These are phyloP conservation scores for Aphanocladium album DNA, from an alignment of 2,329 filamentous ascomycete genomes.

Conservation along the genomic window DNA sequence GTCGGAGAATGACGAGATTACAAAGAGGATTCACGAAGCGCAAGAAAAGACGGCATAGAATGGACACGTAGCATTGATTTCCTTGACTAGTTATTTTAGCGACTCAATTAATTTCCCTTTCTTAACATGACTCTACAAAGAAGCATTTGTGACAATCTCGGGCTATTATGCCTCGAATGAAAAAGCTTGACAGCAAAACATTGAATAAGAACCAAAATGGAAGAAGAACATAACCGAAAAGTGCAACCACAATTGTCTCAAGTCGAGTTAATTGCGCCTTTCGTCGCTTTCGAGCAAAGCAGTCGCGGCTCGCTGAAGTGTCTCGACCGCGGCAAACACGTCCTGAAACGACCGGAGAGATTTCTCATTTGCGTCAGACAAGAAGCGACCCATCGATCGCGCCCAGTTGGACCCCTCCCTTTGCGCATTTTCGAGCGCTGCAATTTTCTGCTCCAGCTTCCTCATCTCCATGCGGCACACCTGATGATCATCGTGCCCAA, in stretches of 20 bases:
- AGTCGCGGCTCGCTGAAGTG: neutral
- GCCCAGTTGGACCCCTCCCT: neutral
- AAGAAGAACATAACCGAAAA: too few relatives aligned
- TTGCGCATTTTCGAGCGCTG: neutral
- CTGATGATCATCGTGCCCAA: too few relatives aligned
- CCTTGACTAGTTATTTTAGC: neutral
- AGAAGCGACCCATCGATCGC: neutral
- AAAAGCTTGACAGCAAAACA: too few relatives aligned
- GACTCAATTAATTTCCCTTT: neutral
- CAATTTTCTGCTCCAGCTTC: neutral
- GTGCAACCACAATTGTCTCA: too few relatives aligned
- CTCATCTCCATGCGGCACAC: too few relatives aligned
- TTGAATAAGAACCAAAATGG: too few relatives aligned
- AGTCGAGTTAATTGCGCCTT: too few relatives aligned
- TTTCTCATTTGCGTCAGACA: conserved; percentile 7
- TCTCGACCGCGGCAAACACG: neutral
- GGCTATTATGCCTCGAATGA: too few relatives aligned
- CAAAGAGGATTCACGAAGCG: neutral
- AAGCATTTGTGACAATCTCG: too few relatives aligned
- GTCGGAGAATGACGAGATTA: conserved; percentile 8
- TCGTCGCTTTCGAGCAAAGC: neutral
- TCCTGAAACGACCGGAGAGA: neutral
- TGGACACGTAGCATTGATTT: neutral
- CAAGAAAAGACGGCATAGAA: neutral
- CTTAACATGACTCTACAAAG: neutral